phyloP scores from a whole-genome alignment of 73 alveolate genomes.

The Halteria grandinella region DNA sequence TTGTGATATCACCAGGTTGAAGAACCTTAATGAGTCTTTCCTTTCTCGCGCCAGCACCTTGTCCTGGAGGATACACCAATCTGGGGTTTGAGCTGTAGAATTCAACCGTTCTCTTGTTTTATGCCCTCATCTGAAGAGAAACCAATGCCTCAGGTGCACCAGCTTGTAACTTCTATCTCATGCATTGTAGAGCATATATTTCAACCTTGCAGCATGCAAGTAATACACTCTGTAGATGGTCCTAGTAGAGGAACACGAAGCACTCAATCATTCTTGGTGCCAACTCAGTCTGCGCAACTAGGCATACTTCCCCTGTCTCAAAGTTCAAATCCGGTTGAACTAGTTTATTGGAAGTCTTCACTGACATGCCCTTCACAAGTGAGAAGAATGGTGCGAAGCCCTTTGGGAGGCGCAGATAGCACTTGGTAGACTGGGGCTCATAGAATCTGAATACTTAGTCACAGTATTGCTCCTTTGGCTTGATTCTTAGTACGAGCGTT shows the following conservation, averaged over 20 bases:
- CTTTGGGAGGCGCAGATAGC: slow-evolving; percentile 59
- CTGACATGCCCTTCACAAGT: slow-evolving; percentile 36
- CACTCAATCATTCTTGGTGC: slow-evolving; percentile 61
- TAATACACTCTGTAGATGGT: slow-evolving; percentile 15
- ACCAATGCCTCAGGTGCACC: slow-evolving; percentile 47
- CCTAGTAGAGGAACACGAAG: slow-evolving; percentile 41
- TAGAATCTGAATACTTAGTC: slow-evolving; percentile 70
- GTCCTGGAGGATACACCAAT: slow-evolving; percentile 60
- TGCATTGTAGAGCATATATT: slow-evolving; percentile 23
- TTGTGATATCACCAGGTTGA: slow-evolving; percentile 10
- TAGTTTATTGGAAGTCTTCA: background rate
- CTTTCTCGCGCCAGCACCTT: too few species aligned
- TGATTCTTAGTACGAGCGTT: slow-evolving; percentile 58
- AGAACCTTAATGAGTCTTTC: slow-evolving; percentile 39
- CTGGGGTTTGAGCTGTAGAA: slow-evolving; percentile 52
- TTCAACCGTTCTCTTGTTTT: slow-evolving; percentile 52
- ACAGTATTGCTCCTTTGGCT: slow-evolving; percentile 59
- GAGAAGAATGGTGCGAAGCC: slow-evolving; percentile 56
- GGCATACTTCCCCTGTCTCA: slow-evolving; percentile 43
- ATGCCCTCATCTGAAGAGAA: slow-evolving; percentile 31
- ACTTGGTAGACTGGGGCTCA: slow-evolving; percentile 55
- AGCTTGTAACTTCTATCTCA: slow-evolving; percentile 33
- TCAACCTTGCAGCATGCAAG: slow-evolving; percentile 53
- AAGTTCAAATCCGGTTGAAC: slow-evolving; percentile 28
- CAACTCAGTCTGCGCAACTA: slow-evolving; percentile 20